Conservation (phyloP, 202 grass and related monocot genomes). For the Cymbopogon flexuosus region DNA sequence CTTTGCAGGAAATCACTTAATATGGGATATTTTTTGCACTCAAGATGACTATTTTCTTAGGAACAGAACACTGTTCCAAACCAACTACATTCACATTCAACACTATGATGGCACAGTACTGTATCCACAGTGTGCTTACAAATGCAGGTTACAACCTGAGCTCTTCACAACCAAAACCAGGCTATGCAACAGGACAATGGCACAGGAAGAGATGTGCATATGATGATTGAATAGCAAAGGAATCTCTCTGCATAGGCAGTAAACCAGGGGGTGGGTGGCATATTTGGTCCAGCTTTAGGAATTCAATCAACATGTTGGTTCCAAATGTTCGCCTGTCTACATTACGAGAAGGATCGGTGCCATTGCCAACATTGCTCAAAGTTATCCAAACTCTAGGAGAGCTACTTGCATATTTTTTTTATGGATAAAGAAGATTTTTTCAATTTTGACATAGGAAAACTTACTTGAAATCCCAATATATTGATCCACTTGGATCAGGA, state of each 20-base stretch:
- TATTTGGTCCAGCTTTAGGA: neutral
- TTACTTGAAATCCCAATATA: constrained; percentile 99
- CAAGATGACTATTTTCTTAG: neutral
- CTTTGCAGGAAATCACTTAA: neutral
- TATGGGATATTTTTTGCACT: neutral
- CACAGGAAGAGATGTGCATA: neutral
- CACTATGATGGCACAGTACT: neutral
- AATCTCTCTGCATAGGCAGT: constrained; percentile 3
- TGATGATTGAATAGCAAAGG: neutral
- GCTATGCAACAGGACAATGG: neutral
- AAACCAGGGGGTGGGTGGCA: neutral
- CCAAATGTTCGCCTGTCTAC: neutral
- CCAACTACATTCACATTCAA: neutral
- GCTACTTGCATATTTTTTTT: neutral
- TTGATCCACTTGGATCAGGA: constrained; percentile 82
- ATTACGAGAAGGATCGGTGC: neutral
- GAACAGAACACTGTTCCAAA: neutral
- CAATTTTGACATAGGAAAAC: constrained; percentile 26
- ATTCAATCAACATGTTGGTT: neutral
- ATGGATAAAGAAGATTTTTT: neutral
- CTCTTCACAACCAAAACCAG: neutral
- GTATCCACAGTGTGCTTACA: neutral
- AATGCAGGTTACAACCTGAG: neutral
- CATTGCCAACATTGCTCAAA: neutral
- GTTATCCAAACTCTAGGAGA: neutral